Base-by-base conservation (phyloP, 805 yeast species). In the Aciculoconidium aculeatum region DNA sequence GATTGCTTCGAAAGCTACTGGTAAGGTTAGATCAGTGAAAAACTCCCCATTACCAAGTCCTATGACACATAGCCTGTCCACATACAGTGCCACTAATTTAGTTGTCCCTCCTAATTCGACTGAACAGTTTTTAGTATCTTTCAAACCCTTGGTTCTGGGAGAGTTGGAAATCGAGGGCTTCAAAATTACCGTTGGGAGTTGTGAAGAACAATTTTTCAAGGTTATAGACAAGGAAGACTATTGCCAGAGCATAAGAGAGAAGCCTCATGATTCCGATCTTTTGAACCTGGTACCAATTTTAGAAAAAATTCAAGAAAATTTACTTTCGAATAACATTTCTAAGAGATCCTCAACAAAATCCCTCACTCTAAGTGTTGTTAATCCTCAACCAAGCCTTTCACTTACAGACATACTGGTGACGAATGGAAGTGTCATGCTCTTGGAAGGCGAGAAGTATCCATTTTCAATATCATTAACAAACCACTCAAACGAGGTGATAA, bases 401-500 rank as follows among this genome's bases (percentile, higher is more conserved):
- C 45, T 79, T 9, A 54, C 70, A 1, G 65, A 70, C 23, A 55
- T 71, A 5, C 69, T 74, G 42, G 63, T 79, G 9, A 66, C 71
- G 12, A 78, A 77, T 41, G 75, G 75, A 3, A 78, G 84, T 76
- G 44, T 80, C 4, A 80, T 84, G 85, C 53, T 85, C 10, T 53
- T 86, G 8, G 94, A 85, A 47, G 95, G 95, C 6, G 92, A 86
- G 42, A 58, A 62, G 22, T 65, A 63, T 28, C 39, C 48, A 1
- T 72, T 82, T 35, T 56, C 65, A 2, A 50, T 84, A 4, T 49
- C 54, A 1, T 52, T 86, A 17, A 65, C 68, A 27, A 85, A 86
- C 49, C 61, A 68, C 11, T 77, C 90, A 0, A 47, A 54, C 4
- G 76, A 78, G 3, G 45, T 65, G 1, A 74, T 80, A 24, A 72